Percentiles rank a stretch among this genome's conserved stretches.
phyloP scores from a whole-genome alignment of 148 eudicot species.

The Fagopyrum esculentum region DNA sequence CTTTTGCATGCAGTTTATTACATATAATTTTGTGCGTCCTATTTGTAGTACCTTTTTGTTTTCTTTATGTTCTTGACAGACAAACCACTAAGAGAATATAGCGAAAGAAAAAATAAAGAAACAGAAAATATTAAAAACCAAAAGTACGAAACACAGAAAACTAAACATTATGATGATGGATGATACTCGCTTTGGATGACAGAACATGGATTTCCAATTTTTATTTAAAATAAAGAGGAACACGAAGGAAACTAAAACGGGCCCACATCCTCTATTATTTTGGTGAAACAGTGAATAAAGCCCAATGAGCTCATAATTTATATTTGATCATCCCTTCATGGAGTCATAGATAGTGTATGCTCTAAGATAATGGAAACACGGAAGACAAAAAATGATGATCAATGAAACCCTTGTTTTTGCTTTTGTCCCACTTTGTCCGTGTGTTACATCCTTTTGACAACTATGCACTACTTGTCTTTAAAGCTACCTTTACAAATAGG shows the following conservation, averaged over 20 bases:
- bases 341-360: not conserved
- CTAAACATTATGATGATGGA: not conserved
- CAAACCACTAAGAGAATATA: too few relatives aligned
- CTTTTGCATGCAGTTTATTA: not conserved
- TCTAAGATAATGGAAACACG: not conserved
- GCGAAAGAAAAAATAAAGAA: too few relatives aligned
- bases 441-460: not conserved
- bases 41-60: not conserved
- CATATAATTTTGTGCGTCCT: not conserved
- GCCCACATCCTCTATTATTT: not conserved
- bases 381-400: not conserved
- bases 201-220: not conserved
- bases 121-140: too few relatives aligned
- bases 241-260: not conserved
- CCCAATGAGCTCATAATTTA: not conserved
- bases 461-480: not conserved
- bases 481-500: too few relatives aligned
- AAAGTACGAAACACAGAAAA: not conserved
- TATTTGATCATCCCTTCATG: not conserved
- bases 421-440: not conserved
- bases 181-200: slow-evolving; percentile 3
- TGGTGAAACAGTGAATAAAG: not conserved
- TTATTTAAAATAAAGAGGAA: not conserved
- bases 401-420: not conserved
- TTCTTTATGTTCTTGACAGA: not conserved